Evolutionary conservation across 768 basidiomycete species (phyloP), one percentile per base, ranked within the genome.

Genomic region (Sarcomyxa edulis): DNA sequence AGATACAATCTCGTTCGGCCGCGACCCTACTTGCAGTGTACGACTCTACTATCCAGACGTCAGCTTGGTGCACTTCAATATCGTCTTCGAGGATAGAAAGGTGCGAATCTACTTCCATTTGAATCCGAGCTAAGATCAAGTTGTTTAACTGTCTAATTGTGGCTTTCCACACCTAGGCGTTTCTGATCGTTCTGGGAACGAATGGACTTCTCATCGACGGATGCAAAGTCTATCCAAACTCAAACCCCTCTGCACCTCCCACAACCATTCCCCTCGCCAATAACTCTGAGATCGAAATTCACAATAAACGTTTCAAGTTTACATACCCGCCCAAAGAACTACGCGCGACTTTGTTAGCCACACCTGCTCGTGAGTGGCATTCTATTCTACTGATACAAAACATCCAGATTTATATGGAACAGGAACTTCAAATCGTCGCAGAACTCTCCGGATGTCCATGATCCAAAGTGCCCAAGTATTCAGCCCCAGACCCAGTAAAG

Each of bases 381-480:
- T 36, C 16, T 43, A 42, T 11, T 18, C 5, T 7, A 7, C 1
- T 23, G 5, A 5, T 16, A 15, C 16, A 16, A 35, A n/a, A n/a
- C 22, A 8, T 26, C 23, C 18, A 29, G 27, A 35, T 16, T 41
- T 7, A 44, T 22, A 39, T 25, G 30, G 16, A 29, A 27, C 49
- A 58, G 61, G 50, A 37, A 61, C 51, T 15, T 52, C 54, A 16
- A 66, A 66, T 35, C 67, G 75, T 15, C 32, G 32, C 36, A 18
- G 46, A 10, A 67, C 72, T 2, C 67, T 81, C 2, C 75, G 84
- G 20, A 69, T 89, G 43, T 84, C 81, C 2, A 83, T 89, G 80
- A 84, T 89, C 23, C 68, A 77, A 18, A 77, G 76, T 39, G 81
- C 81, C 0, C 74, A 84, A 48, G 82, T 89, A 4, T 84, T 86